Base-by-base conservation (phyloP, 371 early-diverging fungal genomes). In the Mortierella sp. region DNA sequence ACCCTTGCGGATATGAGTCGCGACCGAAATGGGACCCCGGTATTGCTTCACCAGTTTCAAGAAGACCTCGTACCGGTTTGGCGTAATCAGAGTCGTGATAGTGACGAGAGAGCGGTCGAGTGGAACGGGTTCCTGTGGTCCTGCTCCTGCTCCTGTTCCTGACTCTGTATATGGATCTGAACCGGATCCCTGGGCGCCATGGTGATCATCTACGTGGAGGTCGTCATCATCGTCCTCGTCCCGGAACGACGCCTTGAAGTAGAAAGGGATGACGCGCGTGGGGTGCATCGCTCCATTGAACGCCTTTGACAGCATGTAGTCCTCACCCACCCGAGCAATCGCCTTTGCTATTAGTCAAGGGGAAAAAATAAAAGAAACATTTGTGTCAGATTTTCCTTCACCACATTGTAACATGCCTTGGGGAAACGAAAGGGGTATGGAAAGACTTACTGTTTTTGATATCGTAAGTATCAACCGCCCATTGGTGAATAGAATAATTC, bases 1-100 rank as follows among this genome's bases (percentile, higher is more conserved):
- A 35, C 88, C 90, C 44, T 88, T 86, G 43, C 85, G 87, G 56
- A 92, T 87, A 87, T 90, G 91, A 2, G 90, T 87, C n/a, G 92
- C 89, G 0, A 89, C 92, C 8, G 91, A 91, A 35, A 92, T 90
- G 0, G 91, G 92, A 70, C 91, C 91, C 70, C 87, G 70, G 76
- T 91, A 90, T 55, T 91, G 89, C 4, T 71, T 82, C 24, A 88
- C 91, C 16, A 91, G 81, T 27, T 88, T 87, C 32, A 88, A 77
- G 58, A 91, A 77, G 6, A 91, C 90, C 1, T 81, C 80, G 71
- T 89, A 90, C 1, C 91, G 88, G 78, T 91, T 88, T 7, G 88
- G 84, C 1, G 91, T 91, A 70, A 91, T 90, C 71, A 91, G 46
- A 0, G 91, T 91, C 4, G 89, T 84, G 68, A 91, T 88, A 3